Conservation (phyloP, 257 asterid species). For the Solanum ahanhuiri region DNA sequence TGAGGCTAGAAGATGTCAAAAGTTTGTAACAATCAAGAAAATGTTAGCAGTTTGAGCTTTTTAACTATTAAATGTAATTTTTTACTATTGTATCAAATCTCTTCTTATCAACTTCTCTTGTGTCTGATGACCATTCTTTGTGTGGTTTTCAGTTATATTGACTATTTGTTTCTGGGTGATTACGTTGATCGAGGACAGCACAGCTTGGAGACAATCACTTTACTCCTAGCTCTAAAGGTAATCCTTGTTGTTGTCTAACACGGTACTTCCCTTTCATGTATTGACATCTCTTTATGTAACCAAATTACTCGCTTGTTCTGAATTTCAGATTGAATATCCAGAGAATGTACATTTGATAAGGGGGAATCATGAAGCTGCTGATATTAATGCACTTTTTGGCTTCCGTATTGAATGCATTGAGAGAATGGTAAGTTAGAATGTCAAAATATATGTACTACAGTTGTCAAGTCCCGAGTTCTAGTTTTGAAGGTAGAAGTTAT, state of each 20-base stretch:
- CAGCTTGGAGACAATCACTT: conserved; percentile 97
- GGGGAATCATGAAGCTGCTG: conserved; percentile 99
- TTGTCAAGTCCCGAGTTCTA: neutral
- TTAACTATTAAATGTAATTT: neutral
- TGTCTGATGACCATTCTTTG: conserved; percentile 4
- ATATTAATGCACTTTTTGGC: conserved; percentile 96
- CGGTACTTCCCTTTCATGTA: neutral
- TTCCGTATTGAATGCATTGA: conserved; percentile 98
- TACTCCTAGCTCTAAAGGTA: conserved; percentile 96
- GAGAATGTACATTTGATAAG: conserved; percentile 96
- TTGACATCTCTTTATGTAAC: neutral
- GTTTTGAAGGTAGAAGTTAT: neutral
- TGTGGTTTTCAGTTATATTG: conserved; percentile 71
- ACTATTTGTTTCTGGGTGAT: conserved; percentile 95
- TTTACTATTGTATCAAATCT: neutral
- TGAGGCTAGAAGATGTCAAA: neutral
- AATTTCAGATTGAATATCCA: conserved; percentile 79
- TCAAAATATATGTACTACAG: neutral
- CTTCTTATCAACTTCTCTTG: neutral
- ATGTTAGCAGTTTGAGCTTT: neutral
- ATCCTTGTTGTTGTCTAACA: conserved; percentile 6
- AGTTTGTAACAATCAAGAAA: neutral
- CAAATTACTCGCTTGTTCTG: neutral
- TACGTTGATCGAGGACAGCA: conserved; percentile 99
- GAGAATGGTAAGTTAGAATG: conserved; percentile 68